Conservation (phyloP, 1,139 yeast genomes). For the Hyphopichia fennica region DNA sequence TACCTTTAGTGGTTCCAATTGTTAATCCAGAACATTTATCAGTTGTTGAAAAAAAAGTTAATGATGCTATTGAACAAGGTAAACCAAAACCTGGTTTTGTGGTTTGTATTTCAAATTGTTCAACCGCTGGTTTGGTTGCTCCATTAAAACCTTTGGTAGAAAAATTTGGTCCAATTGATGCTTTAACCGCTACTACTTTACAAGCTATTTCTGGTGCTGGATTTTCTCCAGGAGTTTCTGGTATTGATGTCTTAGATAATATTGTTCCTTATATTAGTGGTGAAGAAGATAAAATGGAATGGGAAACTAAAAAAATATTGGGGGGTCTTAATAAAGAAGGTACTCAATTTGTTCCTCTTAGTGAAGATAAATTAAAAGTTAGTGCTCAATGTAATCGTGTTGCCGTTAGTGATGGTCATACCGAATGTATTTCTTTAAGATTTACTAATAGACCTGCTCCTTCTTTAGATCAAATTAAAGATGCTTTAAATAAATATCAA, state of each 20-base stretch:
- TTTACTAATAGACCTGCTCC: conserved; percentile 86
- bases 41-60: conserved; percentile 63
- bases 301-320: conserved; percentile 95
- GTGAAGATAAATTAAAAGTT: conserved; percentile 74
- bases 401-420: conserved; percentile 96
- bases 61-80: conserved; percentile 53
- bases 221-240: conserved; percentile 95
- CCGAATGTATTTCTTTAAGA: conserved; percentile 87
- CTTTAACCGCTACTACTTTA: conserved; percentile 84
- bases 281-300: conserved; percentile 97
- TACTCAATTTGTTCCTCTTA: conserved; percentile 58
- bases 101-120: conserved; percentile 95
- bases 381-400: conserved; percentile 97
- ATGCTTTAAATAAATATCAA: conserved; percentile 67
- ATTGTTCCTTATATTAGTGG: conserved; percentile 93
- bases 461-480: conserved; percentile 73
- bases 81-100: conserved; percentile 72
- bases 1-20: conserved; percentile 93
- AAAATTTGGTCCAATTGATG: conserved; percentile 83
- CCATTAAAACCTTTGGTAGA: conserved; percentile 93
- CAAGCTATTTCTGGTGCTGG: conserved; percentile 99
- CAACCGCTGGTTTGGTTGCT: conserved; percentile 97
- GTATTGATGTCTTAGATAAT: conserved; percentile 92
- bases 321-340: conserved; percentile 61
- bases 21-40: conserved; percentile 92